Conservation (phyloP, 352 stramenopile genomes). For the Phytopythium boreale region DNA sequence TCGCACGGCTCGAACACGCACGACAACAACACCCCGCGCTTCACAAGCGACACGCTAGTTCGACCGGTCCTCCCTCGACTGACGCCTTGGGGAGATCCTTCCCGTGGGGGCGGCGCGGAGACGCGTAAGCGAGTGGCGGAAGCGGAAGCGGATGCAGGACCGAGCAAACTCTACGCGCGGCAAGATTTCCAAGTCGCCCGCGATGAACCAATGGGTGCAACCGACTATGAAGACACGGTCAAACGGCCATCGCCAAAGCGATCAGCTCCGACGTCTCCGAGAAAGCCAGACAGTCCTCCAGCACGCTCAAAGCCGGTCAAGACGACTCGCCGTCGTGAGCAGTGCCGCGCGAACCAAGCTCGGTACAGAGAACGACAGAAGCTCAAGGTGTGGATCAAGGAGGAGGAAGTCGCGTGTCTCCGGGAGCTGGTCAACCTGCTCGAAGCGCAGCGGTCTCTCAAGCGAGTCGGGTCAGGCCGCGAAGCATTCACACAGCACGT, state of each 20-base stretch:
- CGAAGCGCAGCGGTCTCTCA: slow-evolving; percentile 1
- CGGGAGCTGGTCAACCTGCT: slow-evolving; percentile 19
- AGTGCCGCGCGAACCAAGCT: slow-evolving; percentile 42
- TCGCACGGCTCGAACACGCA: background rate
- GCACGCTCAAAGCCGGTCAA: slow-evolving; percentile 13
- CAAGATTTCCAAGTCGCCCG: background rate
- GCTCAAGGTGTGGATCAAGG: slow-evolving; percentile 13
- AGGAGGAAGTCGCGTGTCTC: slow-evolving; percentile 18
- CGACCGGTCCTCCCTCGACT: background rate
- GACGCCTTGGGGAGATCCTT: background rate
- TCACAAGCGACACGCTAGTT: background rate
- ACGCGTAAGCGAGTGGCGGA: background rate
- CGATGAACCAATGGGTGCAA: background rate
- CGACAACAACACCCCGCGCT: background rate
- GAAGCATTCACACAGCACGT: slow-evolving; percentile 11
- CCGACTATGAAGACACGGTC: background rate
- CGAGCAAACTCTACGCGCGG: background rate
- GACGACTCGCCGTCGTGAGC: slow-evolving; percentile 13
- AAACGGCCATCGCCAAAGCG: background rate
- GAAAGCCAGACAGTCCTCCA: background rate
- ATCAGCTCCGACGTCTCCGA: background rate
- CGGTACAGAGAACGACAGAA: slow-evolving; percentile 37
- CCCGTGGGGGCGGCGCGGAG: background rate
- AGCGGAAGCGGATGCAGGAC: background rate
- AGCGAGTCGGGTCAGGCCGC: slow-evolving; percentile 11